Base-by-base conservation (phyloP, 192 early-diverging fungal genomes). In the Radiomyces spectabilis region DNA sequence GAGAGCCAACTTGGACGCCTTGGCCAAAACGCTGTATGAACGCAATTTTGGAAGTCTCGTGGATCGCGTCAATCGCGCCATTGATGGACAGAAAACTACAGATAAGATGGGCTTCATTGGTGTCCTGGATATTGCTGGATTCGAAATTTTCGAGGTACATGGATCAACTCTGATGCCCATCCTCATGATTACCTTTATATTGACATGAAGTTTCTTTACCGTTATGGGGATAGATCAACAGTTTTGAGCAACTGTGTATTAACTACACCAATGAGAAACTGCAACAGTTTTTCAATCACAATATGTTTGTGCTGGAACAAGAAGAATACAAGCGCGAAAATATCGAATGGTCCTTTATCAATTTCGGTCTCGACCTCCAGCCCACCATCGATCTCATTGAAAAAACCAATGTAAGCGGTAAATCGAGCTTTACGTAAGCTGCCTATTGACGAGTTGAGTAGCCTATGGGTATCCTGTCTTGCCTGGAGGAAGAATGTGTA, bases 201-300 rank as follows among this genome's bases (percentile, higher is more conserved):
- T n/a, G n/a, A n/a, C n/a, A n/a, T n/a, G n/a, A n/a, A n/a, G n/a
- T n/a, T n/a, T n/a, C n/a, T n/a, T n/a, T n/a, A n/a, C n/a, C n/a
- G n/a, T 26, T 18, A 16, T 71, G n/a, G n/a, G 66, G 26, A 33
- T 45, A 83, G 87, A 79, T 81, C 50, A 99, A 99, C 75, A 91
- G 89, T 64, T 99, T 97, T 75, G 96, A 99, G 66, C 96, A 99
- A 68, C 77, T 99, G 31, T 96, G 92, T 73, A 99, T 99, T 81
- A 99, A 99, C 73, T 99, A 99, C 65, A 96, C 94, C 33, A 99
- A 99, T 68, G 96, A 99, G 69, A 86, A 85, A 51, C 81, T 99
- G 16, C 96, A 99, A 69, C 96, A 99, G 66, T 96, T 99, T 73
- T 99, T 99, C 78, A 99, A 97, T 76, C 94, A 97, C 72, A 88